phyloP scores from a whole-genome alignment of 306 rosid species.

The Quercus rubra region DNA sequence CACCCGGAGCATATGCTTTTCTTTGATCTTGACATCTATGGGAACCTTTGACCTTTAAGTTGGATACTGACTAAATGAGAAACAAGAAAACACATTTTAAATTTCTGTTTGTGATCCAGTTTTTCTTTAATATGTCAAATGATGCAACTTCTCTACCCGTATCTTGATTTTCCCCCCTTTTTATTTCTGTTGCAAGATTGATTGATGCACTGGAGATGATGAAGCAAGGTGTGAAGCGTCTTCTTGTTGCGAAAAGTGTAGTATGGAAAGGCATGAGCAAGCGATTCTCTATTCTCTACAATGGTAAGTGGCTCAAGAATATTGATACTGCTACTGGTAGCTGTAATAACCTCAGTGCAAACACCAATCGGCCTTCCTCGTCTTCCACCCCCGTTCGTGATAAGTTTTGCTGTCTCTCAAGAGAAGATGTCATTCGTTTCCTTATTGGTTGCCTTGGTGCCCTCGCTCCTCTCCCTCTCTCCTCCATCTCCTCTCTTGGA shows the following conservation, averaged over 20 bases:
- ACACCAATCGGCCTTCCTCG: constrained; percentile 51
- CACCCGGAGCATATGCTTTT: neutral
- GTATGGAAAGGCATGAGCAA: constrained; percentile 98
- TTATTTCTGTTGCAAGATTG: constrained; percentile 47
- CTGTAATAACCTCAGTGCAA: constrained; percentile 48
- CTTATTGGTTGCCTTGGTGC: constrained; percentile 97
- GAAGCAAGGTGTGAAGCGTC: constrained; percentile 92
- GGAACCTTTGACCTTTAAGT: neutral
- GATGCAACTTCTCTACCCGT: neutral
- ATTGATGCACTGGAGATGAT: constrained; percentile 97
- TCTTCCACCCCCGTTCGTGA: constrained; percentile 38
- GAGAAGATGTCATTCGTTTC: constrained; percentile 97
- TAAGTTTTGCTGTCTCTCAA: constrained; percentile 82
- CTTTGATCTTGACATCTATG: neutral
- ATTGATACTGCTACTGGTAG: constrained; percentile 50
- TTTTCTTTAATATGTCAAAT: neutral
- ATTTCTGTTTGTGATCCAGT: neutral
- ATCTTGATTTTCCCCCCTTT: neutral
- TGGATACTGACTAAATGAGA: neutral
- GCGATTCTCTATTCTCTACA: constrained; percentile 86
- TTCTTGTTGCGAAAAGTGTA: constrained; percentile 81
- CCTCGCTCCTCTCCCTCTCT: constrained; percentile 91
- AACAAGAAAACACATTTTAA: neutral
- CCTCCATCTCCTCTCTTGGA: constrained; percentile 73
- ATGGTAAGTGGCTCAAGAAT: constrained; percentile 90